Percentiles rank a stretch among this genome's conserved stretches.
These are phyloP conservation scores for Torulaspora quercuum DNA, from an alignment of 805 yeast genomes.

Conservation along the genomic window DNA sequence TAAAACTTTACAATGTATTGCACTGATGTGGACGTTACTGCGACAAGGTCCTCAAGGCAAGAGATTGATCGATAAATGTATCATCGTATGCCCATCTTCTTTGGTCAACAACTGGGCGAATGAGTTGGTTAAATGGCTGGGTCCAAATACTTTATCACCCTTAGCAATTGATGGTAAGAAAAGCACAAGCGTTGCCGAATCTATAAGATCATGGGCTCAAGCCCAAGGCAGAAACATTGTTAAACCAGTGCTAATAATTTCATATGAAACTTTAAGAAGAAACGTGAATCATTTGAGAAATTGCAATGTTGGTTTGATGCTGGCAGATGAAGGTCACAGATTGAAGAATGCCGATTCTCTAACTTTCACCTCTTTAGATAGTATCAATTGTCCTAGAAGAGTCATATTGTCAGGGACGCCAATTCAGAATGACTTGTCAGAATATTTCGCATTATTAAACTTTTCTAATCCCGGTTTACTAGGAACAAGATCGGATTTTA, in stretches of 20 bases:
- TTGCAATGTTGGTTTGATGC: conserved; percentile 77
- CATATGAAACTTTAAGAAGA: conserved; percentile 88
- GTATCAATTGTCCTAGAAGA: conserved; percentile 80
- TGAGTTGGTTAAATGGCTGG: conserved; percentile 91
- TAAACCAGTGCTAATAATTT: conserved; percentile 87
- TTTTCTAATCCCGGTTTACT: conserved; percentile 93
- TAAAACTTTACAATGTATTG: conserved; percentile 82
- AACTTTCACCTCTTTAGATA: conserved; percentile 81
- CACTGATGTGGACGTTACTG: conserved; percentile 88
- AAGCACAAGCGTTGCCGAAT: conserved; percentile 55
- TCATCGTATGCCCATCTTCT: conserved; percentile 93
- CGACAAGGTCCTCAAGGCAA: conserved; percentile 81
- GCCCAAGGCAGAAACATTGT: conserved; percentile 87
- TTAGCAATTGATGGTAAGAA: conserved; percentile 90
- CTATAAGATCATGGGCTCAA: conserved; percentile 77
- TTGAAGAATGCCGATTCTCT: conserved; percentile 85
- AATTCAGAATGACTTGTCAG: conserved; percentile 90
- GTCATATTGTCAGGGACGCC: conserved; percentile 96
- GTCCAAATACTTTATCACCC: conserved; percentile 84
- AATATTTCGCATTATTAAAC: conserved; percentile 82
- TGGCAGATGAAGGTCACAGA: conserved; percentile 86
- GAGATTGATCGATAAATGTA: conserved; percentile 80
- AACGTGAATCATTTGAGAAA: conserved; percentile 72
- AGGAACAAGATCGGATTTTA: conserved; percentile 79
- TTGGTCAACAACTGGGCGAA: conserved; percentile 96